Evolutionary conservation across 441 rosid species (phyloP).

Genomic region (Theobroma grandiflorum): DNA sequence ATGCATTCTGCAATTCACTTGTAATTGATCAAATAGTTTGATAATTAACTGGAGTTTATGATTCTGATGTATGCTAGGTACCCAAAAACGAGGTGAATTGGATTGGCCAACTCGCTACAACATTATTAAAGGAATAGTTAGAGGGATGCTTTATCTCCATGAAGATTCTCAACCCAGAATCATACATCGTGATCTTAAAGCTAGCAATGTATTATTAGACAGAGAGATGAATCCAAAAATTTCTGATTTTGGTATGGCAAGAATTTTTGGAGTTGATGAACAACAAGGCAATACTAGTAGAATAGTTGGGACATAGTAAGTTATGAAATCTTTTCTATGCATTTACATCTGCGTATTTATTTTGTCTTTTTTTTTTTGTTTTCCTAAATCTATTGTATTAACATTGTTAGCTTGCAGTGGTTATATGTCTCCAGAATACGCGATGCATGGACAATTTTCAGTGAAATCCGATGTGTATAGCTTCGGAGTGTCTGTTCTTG

Average conservation of each 20-base stretch:
- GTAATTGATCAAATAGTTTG: too few species aligned
- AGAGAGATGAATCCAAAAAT: constrained; percentile 23
- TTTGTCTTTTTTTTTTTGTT: too few species aligned
- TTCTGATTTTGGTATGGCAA: constrained; percentile 27
- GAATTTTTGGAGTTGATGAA: constrained; percentile 15
- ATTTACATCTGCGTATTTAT: not conserved
- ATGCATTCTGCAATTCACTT: too few species aligned
- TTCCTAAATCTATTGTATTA: too few species aligned
- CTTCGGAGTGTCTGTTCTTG: constrained; percentile 35
- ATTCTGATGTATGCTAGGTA: not conserved
- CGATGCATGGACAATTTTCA: constrained; percentile 43
- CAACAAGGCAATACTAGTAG: constrained; percentile 5
- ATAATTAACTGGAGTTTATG: too few species aligned
- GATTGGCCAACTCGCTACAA: constrained; percentile 14
- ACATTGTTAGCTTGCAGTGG: constrained; percentile 19
- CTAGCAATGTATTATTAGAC: constrained; percentile 11
- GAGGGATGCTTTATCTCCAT: constrained; percentile 9
- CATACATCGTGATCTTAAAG: constrained; percentile 22
- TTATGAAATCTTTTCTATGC: not conserved
- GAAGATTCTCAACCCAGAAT: constrained; percentile 25
- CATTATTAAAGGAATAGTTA: constrained; percentile 22
- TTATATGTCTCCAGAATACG: constrained; percentile 38
- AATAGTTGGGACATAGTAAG: constrained; percentile 29
- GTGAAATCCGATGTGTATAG: constrained; percentile 39
- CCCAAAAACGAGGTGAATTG: not conserved